A percentile compares a stretch with the other conserved stretches of the same genome.
Conservation (phyloP, 768 basidiomycete genomes). For the Pholiota conissans region DNA sequence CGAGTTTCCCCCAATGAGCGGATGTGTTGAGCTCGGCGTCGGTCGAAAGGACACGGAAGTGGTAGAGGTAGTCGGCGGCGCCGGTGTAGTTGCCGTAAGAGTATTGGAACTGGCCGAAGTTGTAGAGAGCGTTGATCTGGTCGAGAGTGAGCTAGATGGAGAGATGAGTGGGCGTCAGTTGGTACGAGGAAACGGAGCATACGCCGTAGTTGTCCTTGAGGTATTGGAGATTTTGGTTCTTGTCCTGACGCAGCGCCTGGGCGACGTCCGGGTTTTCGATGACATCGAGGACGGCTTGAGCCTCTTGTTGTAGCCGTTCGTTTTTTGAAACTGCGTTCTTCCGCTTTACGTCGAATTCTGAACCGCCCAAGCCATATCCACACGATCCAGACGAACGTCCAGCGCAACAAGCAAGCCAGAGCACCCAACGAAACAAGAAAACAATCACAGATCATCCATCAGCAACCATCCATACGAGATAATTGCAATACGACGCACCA, state of each 20-base stretch:
- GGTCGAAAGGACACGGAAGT: slow-evolving; percentile 96
- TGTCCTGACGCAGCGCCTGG: slow-evolving; percentile 91
- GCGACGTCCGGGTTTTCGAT: slow-evolving; percentile 98
- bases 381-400: not conserved
- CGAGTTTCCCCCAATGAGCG: slow-evolving; percentile 98
- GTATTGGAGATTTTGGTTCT: slow-evolving; percentile 93
- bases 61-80: slow-evolving; percentile 97
- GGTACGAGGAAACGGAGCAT: slow-evolving; percentile 25
- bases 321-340: slow-evolving; percentile 82
- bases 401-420: not conserved
- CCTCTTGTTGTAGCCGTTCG: slow-evolving; percentile 84
- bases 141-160: slow-evolving; percentile 81
- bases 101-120: slow-evolving; percentile 98
- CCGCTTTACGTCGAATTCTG: slow-evolving; percentile 86
- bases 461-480: not conserved
- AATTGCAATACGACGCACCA: slow-evolving; percentile 43
- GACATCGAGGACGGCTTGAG: slow-evolving; percentile 90
- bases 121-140: slow-evolving; percentile 94
- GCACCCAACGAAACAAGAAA: not conserved
- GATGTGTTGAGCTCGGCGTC: slow-evolving; percentile 92
- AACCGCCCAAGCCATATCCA: not conserved
- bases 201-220: slow-evolving; percentile 92
- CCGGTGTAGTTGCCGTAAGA: slow-evolving; percentile 97
- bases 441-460: not conserved
- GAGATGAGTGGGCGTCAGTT: not conserved